A percentile compares a stretch with the other conserved stretches of the same genome.
Evolutionary conservation across 2,329 filamentous ascomycete species (phyloP).

Genomic region (Cladorrhinum sp.): DNA sequence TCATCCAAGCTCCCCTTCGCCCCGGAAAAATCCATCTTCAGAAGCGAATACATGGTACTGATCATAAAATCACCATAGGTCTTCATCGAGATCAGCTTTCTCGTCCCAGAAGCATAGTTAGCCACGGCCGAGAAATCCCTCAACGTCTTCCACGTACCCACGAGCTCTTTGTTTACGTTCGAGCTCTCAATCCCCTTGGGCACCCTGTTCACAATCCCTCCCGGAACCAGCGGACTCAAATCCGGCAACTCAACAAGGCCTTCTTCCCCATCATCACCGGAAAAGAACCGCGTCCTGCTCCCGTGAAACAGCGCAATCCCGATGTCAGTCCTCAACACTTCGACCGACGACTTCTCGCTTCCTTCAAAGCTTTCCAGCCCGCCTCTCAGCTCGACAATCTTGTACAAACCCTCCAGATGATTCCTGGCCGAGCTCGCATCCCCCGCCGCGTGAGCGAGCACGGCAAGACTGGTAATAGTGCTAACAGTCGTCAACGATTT

Average conservation of each 20-base stretch:
- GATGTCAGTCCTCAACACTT: not conserved
- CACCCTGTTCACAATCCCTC: not conserved
- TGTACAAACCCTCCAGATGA: slow-evolving; percentile 28
- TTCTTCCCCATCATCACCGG: not conserved
- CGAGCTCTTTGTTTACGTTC: not conserved
- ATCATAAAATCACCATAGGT: not conserved
- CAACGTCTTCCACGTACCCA: not conserved
- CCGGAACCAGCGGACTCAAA: not conserved
- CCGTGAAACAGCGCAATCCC: not conserved
- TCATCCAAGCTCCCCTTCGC: not conserved
- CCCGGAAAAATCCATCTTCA: not conserved
- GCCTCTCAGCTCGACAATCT: slow-evolving; percentile 27
- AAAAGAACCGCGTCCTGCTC: not conserved
- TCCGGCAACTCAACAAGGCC: not conserved
- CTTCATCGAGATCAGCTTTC: not conserved
- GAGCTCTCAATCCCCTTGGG: not conserved
- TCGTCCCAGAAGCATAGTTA: not conserved
- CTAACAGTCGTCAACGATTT: slow-evolving; percentile 24
- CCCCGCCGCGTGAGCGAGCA: slow-evolving; percentile 23
- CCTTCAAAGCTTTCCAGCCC: slow-evolving; percentile 15
- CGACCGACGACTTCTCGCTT: not conserved
- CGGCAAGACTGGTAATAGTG: slow-evolving; percentile 25
- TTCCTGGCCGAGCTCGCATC: slow-evolving; percentile 24
- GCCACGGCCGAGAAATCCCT: not conserved
- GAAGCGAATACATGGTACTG: not conserved